Evolutionary conservation across 2,329 filamentous ascomycete species (phyloP).

Genomic region (Canariomyces notabilis): DNA sequence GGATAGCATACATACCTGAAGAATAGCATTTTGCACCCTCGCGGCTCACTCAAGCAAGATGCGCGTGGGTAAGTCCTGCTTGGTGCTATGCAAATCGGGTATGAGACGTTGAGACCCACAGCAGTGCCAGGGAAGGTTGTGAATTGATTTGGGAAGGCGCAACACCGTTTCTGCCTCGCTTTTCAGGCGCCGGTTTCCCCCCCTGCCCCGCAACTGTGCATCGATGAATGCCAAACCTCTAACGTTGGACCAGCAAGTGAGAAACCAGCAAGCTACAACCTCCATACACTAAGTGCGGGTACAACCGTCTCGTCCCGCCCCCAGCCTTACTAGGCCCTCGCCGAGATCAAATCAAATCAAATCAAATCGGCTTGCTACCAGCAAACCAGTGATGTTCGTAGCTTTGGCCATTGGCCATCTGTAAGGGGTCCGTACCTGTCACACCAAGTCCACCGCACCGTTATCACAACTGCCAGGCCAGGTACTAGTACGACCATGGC

Average conservation of each 20-base stretch:
- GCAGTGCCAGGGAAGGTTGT: background rate
- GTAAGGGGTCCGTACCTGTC: constrained; percentile 1
- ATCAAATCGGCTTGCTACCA: constrained; percentile 16
- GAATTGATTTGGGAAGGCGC: no score
- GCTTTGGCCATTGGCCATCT: no score
- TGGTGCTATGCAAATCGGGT: background rate
- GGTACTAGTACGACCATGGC: no score
- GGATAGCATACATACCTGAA: constrained; percentile 23
- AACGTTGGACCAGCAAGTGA: background rate
- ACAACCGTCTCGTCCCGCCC: background rate
- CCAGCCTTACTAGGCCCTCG: no score
- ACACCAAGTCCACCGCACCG: background rate
- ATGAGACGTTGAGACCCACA: constrained; percentile 1
- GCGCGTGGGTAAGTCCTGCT: background rate
- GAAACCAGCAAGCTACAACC: background rate
- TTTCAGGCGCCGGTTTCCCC: background rate
- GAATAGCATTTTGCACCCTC: constrained; percentile 24
- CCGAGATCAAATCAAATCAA: no score
- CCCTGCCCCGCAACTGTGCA: background rate
- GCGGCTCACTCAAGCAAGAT: background rate
- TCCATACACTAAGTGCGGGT: constrained; percentile 1
- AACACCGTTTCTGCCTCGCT: background rate
- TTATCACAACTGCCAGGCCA: background rate
- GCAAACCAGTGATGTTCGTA: background rate
- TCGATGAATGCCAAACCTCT: background rate